These are phyloP conservation scores for Microbotryum lychnidis-dioicae DNA, from an alignment of 1,284 basidiomycete species.

Conservation along the genomic window DNA sequence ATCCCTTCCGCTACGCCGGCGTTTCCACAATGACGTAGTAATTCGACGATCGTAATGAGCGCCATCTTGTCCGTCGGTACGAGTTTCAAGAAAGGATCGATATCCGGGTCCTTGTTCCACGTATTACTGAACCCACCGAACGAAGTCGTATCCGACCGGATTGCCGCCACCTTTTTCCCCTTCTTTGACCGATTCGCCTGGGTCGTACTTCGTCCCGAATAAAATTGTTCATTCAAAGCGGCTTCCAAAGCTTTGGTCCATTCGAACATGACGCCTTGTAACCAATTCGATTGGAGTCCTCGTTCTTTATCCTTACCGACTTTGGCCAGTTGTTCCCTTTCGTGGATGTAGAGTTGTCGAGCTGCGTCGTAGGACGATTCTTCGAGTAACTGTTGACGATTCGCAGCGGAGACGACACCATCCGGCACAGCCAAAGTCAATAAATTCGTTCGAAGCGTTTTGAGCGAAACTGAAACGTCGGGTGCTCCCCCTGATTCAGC, in stretches of 20 bases:
- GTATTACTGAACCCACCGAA: background rate
- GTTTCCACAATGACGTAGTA: slow-evolving; percentile 73
- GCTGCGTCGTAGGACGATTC: slow-evolving; percentile 77
- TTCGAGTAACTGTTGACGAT: slow-evolving; percentile 74
- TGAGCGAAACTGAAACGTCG: slow-evolving; percentile 24
- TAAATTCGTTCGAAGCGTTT: slow-evolving; percentile 28
- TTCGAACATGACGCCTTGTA: slow-evolving; percentile 77
- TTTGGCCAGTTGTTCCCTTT: slow-evolving; percentile 54
- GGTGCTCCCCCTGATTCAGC: background rate
- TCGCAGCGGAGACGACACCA: slow-evolving; percentile 37
- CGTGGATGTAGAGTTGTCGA: slow-evolving; percentile 59
- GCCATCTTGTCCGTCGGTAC: slow-evolving; percentile 73
- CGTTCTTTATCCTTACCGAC: slow-evolving; percentile 50
- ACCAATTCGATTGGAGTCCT: slow-evolving; percentile 49
- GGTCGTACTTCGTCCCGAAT: background rate
- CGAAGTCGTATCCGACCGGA: background rate
- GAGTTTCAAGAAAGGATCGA: slow-evolving; percentile 63
- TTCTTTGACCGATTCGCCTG: background rate
- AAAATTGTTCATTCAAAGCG: slow-evolving; percentile 41
- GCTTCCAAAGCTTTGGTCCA: slow-evolving; percentile 65
- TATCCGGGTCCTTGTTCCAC: slow-evolving; percentile 24
- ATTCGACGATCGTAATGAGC: slow-evolving; percentile 79
- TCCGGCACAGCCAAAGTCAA: slow-evolving; percentile 16
- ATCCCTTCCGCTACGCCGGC: slow-evolving; percentile 68
- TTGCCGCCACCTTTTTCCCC: background rate